phyloP scores from a whole-genome alignment of 768 basidiomycete genomes.

The Mycena polygramma region DNA sequence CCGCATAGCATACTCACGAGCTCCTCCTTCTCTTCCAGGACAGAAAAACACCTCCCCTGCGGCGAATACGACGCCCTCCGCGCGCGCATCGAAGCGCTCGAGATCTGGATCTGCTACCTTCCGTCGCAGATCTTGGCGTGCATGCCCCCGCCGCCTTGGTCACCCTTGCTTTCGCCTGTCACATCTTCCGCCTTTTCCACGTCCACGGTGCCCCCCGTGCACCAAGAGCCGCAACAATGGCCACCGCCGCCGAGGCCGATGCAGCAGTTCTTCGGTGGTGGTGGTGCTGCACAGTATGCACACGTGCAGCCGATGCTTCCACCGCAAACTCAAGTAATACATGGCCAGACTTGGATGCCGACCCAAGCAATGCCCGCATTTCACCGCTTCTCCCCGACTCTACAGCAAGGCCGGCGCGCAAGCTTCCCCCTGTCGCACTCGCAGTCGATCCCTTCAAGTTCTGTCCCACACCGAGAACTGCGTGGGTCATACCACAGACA shows the following conservation, averaged over 20 bases:
- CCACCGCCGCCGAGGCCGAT: neutral
- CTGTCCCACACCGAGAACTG: neutral
- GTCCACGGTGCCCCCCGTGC: too few species aligned
- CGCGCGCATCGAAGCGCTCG: conserved; percentile 71
- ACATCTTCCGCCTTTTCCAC: too few species aligned
- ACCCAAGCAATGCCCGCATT: too few species aligned
- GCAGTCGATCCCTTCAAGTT: neutral
- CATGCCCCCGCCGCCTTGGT: neutral
- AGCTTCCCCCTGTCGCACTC: neutral
- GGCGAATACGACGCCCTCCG: conserved; percentile 84
- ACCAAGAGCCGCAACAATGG: too few species aligned
- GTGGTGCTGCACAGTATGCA: neutral
- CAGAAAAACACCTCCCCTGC: conserved; percentile 86
- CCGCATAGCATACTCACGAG: neutral
- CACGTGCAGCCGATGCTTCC: neutral
- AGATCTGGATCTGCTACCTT: conserved; percentile 47
- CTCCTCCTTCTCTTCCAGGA: conserved; percentile 42
- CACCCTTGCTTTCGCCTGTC: too few species aligned
- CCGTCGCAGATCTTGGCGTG: neutral
- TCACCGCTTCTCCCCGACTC: neutral
- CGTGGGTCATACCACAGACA: neutral
- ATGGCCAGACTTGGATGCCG: too few species aligned
- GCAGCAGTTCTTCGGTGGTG: neutral
- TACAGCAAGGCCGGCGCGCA: neutral
- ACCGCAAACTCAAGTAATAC: neutral